Evolutionary conservation across 805 yeast species (phyloP).

Genomic region (Zygosaccharomyces siamensis): DNA sequence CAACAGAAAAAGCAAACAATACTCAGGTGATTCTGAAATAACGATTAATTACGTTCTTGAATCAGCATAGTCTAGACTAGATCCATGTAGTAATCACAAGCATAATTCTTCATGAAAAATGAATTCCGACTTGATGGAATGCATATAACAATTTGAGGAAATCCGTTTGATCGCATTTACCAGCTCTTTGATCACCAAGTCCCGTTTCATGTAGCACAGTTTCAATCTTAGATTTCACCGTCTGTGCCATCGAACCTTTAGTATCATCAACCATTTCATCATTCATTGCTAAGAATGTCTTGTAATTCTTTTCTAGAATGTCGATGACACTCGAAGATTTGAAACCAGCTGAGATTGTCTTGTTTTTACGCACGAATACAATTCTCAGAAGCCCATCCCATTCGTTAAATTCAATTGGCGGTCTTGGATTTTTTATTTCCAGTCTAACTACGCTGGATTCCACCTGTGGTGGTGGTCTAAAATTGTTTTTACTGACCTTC

Average conservation of each 20-base stretch:
- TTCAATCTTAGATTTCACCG: constrained; percentile 65
- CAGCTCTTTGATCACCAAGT: constrained; percentile 78
- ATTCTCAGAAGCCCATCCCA: constrained; percentile 96
- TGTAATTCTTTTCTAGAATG: constrained; percentile 83
- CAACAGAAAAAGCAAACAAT: neutral
- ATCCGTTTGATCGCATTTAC: constrained; percentile 93
- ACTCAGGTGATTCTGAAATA: neutral
- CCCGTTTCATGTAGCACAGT: constrained; percentile 76
- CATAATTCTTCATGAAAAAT: constrained; percentile 62
- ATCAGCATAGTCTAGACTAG: neutral
- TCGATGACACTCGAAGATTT: constrained; percentile 74
- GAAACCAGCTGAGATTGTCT: constrained; percentile 89
- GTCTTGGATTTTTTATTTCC: constrained; percentile 88
- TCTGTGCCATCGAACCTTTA: constrained; percentile 38
- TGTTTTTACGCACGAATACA: constrained; percentile 88
- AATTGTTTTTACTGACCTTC: constrained; percentile 96
- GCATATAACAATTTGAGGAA: constrained; percentile 81
- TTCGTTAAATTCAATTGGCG: constrained; percentile 88
- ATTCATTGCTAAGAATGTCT: constrained; percentile 58
- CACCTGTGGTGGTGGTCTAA: constrained; percentile 97
- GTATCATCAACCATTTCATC: constrained; percentile 42
- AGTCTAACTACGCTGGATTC: constrained; percentile 94
- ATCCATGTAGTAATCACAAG: neutral
- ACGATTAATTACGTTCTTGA: neutral
- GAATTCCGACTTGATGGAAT: constrained; percentile 95